These are phyloP conservation scores for Phaeosphaeria sp. DNA, from an alignment of 2,329 filamentous ascomycete species.

Conservation along the genomic window DNA sequence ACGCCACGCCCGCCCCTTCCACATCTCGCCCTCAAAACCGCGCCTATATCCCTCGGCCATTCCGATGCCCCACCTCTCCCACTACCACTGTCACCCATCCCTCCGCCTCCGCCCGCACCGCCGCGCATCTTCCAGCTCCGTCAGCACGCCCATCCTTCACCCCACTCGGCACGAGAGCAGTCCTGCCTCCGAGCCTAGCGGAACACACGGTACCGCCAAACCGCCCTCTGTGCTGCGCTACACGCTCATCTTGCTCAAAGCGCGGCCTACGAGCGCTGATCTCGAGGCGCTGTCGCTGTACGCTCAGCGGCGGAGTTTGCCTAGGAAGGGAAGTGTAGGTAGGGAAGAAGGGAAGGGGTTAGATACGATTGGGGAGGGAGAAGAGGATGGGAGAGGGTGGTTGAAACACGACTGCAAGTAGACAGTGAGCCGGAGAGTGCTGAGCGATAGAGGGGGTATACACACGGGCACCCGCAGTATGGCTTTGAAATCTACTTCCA, in stretches of 20 bases:
- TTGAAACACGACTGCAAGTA: too few species aligned
- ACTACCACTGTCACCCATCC: neutral
- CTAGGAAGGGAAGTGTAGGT: too few species aligned
- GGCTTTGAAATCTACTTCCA: too few species aligned
- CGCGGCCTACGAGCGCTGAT: slow-evolving; percentile 26
- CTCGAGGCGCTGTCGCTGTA: slow-evolving; percentile 21
- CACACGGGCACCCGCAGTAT: too few species aligned
- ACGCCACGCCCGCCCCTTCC: neutral
- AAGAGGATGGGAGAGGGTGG: neutral
- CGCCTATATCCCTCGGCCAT: neutral
- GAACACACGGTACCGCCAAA: slow-evolving; percentile 11
- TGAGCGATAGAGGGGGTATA: too few species aligned
- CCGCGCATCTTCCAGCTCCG: neutral
- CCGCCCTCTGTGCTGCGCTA: slow-evolving; percentile 35
- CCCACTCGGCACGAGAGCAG: too few species aligned
- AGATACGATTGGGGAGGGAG: neutral
- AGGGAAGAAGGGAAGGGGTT: too few species aligned
- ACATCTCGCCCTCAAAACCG: neutral
- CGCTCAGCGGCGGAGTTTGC: too few species aligned
- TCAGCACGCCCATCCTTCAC: too few species aligned
- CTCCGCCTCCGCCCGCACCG: neutral
- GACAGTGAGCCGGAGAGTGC: too few species aligned
- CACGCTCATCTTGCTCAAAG: slow-evolving; percentile 38
- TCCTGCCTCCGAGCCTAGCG: neutral
- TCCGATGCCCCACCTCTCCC: neutral